These are phyloP conservation scores for Ogataea trehalophila DNA, from an alignment of 805 yeast genomes.

Conservation along the genomic window DNA sequence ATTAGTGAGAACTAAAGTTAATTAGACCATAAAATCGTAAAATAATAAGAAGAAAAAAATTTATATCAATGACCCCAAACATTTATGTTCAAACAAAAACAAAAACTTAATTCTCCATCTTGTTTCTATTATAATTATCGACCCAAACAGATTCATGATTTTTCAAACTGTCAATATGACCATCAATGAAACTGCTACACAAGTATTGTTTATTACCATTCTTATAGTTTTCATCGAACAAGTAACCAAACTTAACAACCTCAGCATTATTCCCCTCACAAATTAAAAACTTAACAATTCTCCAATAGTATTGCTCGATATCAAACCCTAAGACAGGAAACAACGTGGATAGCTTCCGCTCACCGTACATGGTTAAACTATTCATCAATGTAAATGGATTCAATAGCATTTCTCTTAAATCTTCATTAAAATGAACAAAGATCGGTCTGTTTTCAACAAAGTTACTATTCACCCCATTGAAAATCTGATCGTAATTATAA, in stretches of 20 bases:
- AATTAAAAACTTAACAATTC: slow-evolving; percentile 8
- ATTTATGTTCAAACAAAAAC: too few relatives aligned
- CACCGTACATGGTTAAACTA: background rate
- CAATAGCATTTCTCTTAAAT: background rate
- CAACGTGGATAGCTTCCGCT: background rate
- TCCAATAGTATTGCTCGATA: slow-evolving; percentile 14
- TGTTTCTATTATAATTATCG: background rate
- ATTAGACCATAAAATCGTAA: too few relatives aligned
- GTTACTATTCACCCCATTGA: background rate
- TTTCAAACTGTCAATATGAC: slow-evolving; percentile 1
- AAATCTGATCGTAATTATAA: background rate
- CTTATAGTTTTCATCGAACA: slow-evolving; percentile 1
- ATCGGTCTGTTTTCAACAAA: background rate
- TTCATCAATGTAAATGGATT: background rate
- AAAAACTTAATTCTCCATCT: background rate
- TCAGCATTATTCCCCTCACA: slow-evolving; percentile 8
- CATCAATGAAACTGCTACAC: slow-evolving; percentile 5
- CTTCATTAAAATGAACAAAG: slow-evolving; percentile 1
- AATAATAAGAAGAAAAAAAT: too few relatives aligned
- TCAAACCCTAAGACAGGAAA: slow-evolving; percentile 4
- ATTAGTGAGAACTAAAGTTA: too few relatives aligned
- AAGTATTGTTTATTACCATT: background rate
- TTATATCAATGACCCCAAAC: too few relatives aligned
- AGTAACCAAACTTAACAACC: background rate
- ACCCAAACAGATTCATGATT: background rate